Base-by-base conservation (phyloP, 257 asterid species). In the Fraxinus americana region DNA sequence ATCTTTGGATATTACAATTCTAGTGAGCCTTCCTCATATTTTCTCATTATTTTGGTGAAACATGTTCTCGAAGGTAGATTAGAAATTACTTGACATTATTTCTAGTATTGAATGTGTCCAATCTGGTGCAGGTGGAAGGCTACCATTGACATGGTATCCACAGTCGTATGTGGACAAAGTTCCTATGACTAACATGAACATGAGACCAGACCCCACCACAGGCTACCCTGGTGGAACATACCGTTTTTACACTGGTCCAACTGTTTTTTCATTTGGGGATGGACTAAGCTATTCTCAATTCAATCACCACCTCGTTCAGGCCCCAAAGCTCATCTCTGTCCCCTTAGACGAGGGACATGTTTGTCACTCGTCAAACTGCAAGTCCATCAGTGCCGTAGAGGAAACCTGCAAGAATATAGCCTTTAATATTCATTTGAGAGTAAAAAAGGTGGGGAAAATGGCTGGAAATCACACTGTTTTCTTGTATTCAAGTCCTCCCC, bases 61-160 rank as follows among this genome's bases (percentile, higher is more conserved):
- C 8, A 2, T 23, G 16, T 3, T 10, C 3, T 4, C 2, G 10
- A 23, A 21, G 1, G 6, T 61, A 9, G 14, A 61, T 21, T 61
- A 25, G 23, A 45, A 17, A n/a, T 10, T 54, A 6, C 4, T 54
- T 3, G 23, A n/a, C 65, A 54, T 54, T 54, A 1, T 54, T 54
- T 5, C 3, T 54, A 19, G 29, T 36, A 3, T 10, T 32, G 11
- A 32, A 6, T 9, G 32, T 41, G n/a, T 3, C 2, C n/a, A 4
- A n/a, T 69, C 45, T n/a, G 1, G 63, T 71, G 16, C 74, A 90
- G 92, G 90, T 80, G 96, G 96, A 75, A 87, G 87, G 77, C 79
- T 90, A 38, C 96, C 96, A 13, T 87, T 88, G 92, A 90, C 95
- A 72, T 89, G 96, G 96, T 90, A 90, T 72, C 96, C 93, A 14